A percentile compares a stretch with the other conserved stretches of the same genome.
These are phyloP conservation scores for Eustoma russellianum DNA, from an alignment of 257 asterid genomes.

Conservation along the genomic window DNA sequence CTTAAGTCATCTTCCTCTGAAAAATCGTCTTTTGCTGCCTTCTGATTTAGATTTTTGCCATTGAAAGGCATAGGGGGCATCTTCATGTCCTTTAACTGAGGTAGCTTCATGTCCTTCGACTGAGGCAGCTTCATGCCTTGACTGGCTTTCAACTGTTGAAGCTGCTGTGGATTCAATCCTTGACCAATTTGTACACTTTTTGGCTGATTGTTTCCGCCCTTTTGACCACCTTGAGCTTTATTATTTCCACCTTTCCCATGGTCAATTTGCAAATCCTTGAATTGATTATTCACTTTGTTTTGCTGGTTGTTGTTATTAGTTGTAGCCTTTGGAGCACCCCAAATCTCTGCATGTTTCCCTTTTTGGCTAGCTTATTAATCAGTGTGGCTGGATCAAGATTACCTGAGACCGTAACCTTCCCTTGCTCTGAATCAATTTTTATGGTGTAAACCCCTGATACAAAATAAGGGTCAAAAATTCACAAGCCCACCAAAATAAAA, in stretches of 20 bases:
- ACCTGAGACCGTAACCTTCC: slow-evolving; percentile 92
- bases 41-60: slow-evolving; percentile 28
- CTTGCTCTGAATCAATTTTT: slow-evolving; percentile 68
- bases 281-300: slow-evolving; percentile 26
- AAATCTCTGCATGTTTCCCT: slow-evolving; percentile 79
- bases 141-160: slow-evolving; percentile 10
- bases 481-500: not conserved
- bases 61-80: slow-evolving; percentile 26
- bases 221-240: slow-evolving; percentile 23
- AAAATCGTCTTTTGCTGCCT: slow-evolving; percentile 44
- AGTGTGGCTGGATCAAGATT: slow-evolving; percentile 68
- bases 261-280: slow-evolving; percentile 56
- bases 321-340: slow-evolving; percentile 72
- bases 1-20: slow-evolving; percentile 45
- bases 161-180: slow-evolving; percentile 6
- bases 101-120: slow-evolving; percentile 9
- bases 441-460: slow-evolving; percentile 68
- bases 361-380: slow-evolving; percentile 75
- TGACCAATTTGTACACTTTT: slow-evolving; percentile 10
- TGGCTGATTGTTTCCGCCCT: slow-evolving; percentile 14
- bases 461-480: too few relatives aligned
- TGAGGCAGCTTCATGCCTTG: slow-evolving; percentile 12
- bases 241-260: slow-evolving; percentile 43
- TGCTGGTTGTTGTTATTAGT: slow-evolving; percentile 34
- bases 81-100: slow-evolving; percentile 23